Base-by-base conservation (phyloP, 2,329 filamentous ascomycete genomes). In the Gremmenia infestans region DNA sequence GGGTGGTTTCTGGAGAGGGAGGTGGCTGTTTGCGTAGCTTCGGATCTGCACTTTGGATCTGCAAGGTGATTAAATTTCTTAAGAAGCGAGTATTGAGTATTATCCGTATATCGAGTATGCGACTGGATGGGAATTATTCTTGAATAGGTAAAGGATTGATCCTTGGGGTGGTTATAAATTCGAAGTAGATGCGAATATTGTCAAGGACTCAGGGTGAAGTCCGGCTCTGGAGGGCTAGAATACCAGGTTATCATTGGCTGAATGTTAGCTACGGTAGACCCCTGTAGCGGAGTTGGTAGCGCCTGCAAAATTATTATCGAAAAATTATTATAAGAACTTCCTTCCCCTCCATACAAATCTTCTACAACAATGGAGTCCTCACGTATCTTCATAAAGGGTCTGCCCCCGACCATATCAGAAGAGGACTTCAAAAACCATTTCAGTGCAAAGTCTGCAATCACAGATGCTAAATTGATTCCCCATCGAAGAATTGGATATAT, bases 401-500 rank as follows among this genome's bases (percentile, higher is more conserved):
- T 99, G 57, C 94, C 94, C 48, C 91, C 91, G 36, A 89, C 83
- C 54, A 87, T 96, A 67, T 87, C 85, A 12, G 91, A 95, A 73
- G 85, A 87, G 52, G 89, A 95, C 63, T 88, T 97, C 70, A 86
- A 85, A 70, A 91, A 89, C 70, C 92, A 97, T 75, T 99, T 99
- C 73, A 83, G 88, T 58, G 81, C 76, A 42, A 87, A 86, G 60
- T 83, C 83, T 60, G 78, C 88, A 61, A 83, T 97, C 69, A 97
- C 93, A 52, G 94, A 99, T 75, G 83, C 91, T 67, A 96, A 96
- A 80, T 82, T 97, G 70, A 89, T 97, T 69, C 83, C 90, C 5
- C 86, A 91, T 68, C 85, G 94, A 67, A 84, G 92, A 65, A 97
- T 99, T 73, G 94, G 92, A 65, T 99, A 96, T 79, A 85, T 99